These are phyloP conservation scores for Steccherinum ochraceum DNA, from an alignment of 768 basidiomycete genomes.

Conservation along the genomic window DNA sequence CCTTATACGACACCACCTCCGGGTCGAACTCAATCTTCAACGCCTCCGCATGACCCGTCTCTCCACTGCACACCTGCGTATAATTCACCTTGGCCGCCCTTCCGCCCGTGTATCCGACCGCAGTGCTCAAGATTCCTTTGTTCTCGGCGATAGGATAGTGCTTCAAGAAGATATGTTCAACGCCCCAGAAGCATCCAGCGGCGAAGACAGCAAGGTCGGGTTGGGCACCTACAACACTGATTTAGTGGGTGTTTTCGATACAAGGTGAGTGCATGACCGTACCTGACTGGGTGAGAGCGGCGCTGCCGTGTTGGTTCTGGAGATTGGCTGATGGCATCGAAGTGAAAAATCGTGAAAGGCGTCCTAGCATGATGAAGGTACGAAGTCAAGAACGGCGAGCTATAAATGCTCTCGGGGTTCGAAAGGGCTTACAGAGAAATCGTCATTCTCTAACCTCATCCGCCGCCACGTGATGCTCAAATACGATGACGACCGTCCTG, in stretches of 20 bases:
- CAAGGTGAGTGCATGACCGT: not conserved
- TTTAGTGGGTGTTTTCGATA: not conserved
- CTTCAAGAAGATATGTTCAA: constrained; percentile 80
- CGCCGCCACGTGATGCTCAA: too few species aligned
- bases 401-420: too few species aligned
- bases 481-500: too few species aligned
- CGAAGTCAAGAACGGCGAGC: too few species aligned
- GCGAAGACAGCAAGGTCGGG: constrained; percentile 44
- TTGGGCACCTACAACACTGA: constrained; percentile 20
- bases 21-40: constrained; percentile 85
- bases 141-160: constrained; percentile 64
- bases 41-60: constrained; percentile 87
- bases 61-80: constrained; percentile 67
- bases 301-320: not conserved
- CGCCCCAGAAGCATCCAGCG: constrained; percentile 81
- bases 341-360: not conserved
- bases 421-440: too few species aligned
- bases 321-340: not conserved
- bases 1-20: constrained; percentile 64
- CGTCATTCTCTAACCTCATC: too few species aligned
- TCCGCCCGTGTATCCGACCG: constrained; percentile 80
- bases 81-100: constrained; percentile 60
- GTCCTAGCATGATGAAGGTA: not conserved
- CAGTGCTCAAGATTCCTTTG: constrained; percentile 69
- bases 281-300: not conserved